Evolutionary conservation across 208 protist species (phyloP), one percentile per base, ranked within the genome.

Genomic region (Leishmania guyanensis): DNA sequence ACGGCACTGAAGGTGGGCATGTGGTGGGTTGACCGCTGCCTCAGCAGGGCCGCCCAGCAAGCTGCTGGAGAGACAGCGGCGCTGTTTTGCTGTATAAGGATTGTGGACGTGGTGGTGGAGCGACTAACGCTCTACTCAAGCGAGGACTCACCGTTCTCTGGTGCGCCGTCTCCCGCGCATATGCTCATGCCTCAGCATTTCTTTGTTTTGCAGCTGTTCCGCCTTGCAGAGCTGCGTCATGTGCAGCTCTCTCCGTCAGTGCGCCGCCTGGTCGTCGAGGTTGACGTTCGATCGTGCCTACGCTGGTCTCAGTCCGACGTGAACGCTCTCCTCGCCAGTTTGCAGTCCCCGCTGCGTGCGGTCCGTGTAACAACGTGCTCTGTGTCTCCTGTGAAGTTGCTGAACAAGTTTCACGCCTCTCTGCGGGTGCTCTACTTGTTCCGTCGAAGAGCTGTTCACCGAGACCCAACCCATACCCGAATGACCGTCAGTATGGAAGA

Each of bases 11-110:
- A 78, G 60, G 73, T 62, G 17, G 43, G 48, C 48, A 82, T 86
- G 82, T 86, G 82, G 82, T 86, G 82, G 82, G 78, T 86, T 0
- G 82, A 86, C 26, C 82, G 82, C 20, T 77, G 70, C 36, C 33
- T 82, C 51, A 43, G 50, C 33, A 22, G 4, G 16, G 50, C 16
- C 17, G 71, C 22, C 29, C 29, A 58, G 12, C 26, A 64, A 16
- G 76, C 58, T 1, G 46, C 17, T n/a, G 65, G 9, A 51, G 39
- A n/a, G 43, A 48, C 76, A 10, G 29, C 76, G 10, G 39, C 29
- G 2, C 69, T 79, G 36, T 20, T 64, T 51, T 81, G 72, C 62
- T 79, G 77, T 16, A 6, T 86, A 56, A 66, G 66, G 3, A 10
- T 86, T 51, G 33, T 33, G 16, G 77, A 86, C 16, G 12, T 86